phyloP scores from a whole-genome alignment of 139 green algal species.

The Auxenochlorella pyrenoidosa region DNA sequence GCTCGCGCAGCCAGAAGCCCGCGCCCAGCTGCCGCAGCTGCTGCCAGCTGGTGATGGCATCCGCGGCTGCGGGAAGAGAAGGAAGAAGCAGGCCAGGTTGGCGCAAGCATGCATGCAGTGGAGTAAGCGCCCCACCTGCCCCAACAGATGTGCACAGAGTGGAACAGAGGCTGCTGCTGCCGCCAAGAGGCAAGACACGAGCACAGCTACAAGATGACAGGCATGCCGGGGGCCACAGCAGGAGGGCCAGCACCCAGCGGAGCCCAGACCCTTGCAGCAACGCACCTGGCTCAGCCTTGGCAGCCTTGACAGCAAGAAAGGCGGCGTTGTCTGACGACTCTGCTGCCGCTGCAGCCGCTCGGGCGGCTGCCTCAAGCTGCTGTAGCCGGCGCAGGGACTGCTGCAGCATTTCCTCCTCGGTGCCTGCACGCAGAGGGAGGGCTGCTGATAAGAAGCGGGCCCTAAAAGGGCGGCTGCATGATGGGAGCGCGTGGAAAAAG shows the following conservation, averaged over 20 bases:
- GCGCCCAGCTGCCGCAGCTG: constrained; percentile 69
- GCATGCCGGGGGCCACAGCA: too few relatives aligned
- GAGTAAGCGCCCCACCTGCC: too few relatives aligned
- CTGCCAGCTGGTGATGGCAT: constrained; percentile 62
- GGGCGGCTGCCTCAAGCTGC: constrained; percentile 3
- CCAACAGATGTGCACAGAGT: too few relatives aligned
- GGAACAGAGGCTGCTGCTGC: too few relatives aligned
- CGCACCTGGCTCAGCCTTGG: background rate
- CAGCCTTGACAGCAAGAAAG: constrained; percentile 10
- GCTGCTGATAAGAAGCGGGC: too few relatives aligned
- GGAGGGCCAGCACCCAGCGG: too few relatives aligned
- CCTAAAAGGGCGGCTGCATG: too few relatives aligned
- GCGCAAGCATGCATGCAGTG: too few relatives aligned
- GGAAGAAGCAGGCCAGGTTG: background rate
- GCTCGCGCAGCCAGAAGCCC: constrained; percentile 86
- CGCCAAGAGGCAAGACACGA: too few relatives aligned
- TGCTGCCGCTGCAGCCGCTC: constrained; percentile 28
- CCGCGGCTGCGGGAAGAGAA: background rate
- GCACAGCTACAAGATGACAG: too few relatives aligned
- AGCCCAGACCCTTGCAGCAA: background rate
- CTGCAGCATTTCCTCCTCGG: constrained; percentile 22
- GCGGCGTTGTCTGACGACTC: background rate
- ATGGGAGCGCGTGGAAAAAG: too few relatives aligned
- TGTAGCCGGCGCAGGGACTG: constrained; percentile 54
- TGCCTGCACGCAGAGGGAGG: constrained; percentile 5